phyloP scores from a whole-genome alignment of 768 basidiomycete species.

The Suillus clintonianus region DNA sequence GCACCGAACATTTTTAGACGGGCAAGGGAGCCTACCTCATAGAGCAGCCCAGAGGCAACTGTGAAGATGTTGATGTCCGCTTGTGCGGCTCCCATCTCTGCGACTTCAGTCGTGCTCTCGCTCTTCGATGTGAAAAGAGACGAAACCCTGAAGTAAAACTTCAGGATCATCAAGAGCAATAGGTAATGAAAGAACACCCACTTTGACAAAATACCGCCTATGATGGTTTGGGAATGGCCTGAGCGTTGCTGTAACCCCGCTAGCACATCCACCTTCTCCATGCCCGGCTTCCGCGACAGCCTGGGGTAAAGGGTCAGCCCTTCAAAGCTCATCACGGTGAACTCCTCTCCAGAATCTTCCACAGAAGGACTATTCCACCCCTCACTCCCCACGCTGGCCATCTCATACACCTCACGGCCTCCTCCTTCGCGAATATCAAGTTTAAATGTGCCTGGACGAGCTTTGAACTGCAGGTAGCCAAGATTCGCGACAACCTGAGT shows the following conservation, averaged over 20 bases:
- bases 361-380: conserved; percentile 84
- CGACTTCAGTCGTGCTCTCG: conserved; percentile 22
- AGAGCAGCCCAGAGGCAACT: conserved; percentile 93
- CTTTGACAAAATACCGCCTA: conserved; percentile 55
- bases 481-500: conserved; percentile 93
- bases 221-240: conserved; percentile 37
- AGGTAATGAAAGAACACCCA: conserved; percentile 29
- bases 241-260: conserved; percentile 40
- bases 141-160: conserved; percentile 40
- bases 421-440: conserved; percentile 83
- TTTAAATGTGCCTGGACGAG: conserved; percentile 84
- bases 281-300: conserved; percentile 66
- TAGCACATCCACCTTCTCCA: conserved; percentile 83
- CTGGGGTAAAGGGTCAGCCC: conserved; percentile 88
- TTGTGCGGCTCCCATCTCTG: conserved; percentile 42
- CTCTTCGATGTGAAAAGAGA: conserved; percentile 42
- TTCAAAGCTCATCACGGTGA: conserved; percentile 88
- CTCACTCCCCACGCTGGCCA: conserved; percentile 86
- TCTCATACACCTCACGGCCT: conserved; percentile 74
- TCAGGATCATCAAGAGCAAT: conserved; percentile 9
- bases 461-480: conserved; percentile 95
- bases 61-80: conserved; percentile 99
- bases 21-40: conserved; percentile 65
- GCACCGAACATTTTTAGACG: conserved; percentile 1
- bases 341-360: conserved; percentile 65